Evolutionary conservation across 176 grass and related monocot genomes (phyloP).

Genomic region (Phragmites australis): DNA sequence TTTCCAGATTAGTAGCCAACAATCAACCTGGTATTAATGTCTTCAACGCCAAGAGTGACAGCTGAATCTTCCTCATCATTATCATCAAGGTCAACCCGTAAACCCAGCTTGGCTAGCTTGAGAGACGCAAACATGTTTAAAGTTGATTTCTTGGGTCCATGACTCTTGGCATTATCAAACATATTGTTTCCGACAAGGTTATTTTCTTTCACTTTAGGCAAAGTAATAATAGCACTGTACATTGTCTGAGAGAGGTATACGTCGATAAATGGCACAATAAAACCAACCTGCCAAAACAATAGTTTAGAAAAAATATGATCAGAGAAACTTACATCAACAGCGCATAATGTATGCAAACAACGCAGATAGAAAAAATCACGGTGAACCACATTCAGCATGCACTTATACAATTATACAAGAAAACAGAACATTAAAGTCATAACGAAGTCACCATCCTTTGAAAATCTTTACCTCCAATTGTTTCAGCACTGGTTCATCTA

Average conservation of each 20-base stretch:
- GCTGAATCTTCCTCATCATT: conserved; percentile 44
- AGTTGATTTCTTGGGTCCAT: conserved; percentile 24
- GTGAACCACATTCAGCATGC: conserved; percentile 13
- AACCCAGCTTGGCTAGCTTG: conserved; percentile 61
- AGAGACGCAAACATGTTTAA: conserved; percentile 56
- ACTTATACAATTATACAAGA: conserved; percentile 23
- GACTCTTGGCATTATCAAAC: conserved; percentile 37
- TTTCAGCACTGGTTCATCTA: conserved; percentile 80
- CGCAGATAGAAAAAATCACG: conserved; percentile 7
- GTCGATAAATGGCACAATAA: conserved; percentile 52
- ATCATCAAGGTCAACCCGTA: conserved; percentile 69
- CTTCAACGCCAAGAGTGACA: conserved; percentile 53
- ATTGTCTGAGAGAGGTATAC: conserved; percentile 68
- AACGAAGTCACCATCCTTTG: neutral
- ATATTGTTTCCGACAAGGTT: conserved; percentile 35
- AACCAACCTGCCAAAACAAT: conserved; percentile 60
- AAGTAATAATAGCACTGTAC: conserved; percentile 57
- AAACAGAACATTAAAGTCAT: conserved; percentile 27
- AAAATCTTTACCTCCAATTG: conserved; percentile 69
- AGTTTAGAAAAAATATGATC: conserved; percentile 13
- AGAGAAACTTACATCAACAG: conserved; percentile 12
- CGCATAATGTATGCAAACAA: conserved; percentile 7
- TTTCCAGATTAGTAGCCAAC: conserved; percentile 30
- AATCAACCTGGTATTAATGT: conserved; percentile 63
- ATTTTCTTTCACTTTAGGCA: conserved; percentile 38